These are phyloP conservation scores for Potentilla sterilis DNA, from an alignment of 306 rosid genomes.

Conservation along the genomic window DNA sequence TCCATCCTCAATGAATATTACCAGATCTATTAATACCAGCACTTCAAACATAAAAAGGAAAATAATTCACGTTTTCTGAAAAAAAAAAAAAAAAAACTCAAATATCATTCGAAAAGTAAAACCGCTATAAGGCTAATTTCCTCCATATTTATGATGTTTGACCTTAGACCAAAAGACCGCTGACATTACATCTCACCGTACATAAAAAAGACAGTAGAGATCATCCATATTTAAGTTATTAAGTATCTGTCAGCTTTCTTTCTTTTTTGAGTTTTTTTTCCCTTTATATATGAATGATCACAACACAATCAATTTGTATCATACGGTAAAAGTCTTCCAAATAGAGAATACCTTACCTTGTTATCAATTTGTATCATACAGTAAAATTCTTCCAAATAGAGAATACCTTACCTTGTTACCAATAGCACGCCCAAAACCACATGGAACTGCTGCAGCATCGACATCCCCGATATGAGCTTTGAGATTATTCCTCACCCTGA, in stretches of 20 bases:
- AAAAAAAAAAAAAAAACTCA: neutral
- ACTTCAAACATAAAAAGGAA: neutral
- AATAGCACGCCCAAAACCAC: conserved; percentile 98
- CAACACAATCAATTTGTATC: neutral
- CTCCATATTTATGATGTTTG: conserved; percentile 5
- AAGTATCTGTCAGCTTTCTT: neutral
- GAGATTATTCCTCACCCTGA: conserved; percentile 72
- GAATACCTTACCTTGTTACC: conserved; percentile 77
- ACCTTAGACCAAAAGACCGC: neutral
- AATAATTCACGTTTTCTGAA: neutral
- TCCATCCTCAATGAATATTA: neutral
- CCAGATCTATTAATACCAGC: neutral
- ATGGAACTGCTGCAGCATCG: conserved; percentile 98
- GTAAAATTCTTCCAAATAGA: conserved; percentile 22
- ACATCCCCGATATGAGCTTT: conserved; percentile 85
- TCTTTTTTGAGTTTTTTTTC: neutral
- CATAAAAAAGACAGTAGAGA: neutral
- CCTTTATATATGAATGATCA: neutral
- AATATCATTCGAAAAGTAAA: neutral
- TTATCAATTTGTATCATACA: conserved; percentile 27
- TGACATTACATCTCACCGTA: neutral
- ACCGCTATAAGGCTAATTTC: neutral
- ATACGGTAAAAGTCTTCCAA: conserved; percentile 7
- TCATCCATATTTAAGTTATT: neutral
- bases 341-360: conserved; percentile 53